A percentile compares a stretch with the other conserved stretches of the same genome.
These are phyloP conservation scores for Neurospora sp. DNA, from an alignment of 495 filamentous ascomycete genomes.

Conservation along the genomic window DNA sequence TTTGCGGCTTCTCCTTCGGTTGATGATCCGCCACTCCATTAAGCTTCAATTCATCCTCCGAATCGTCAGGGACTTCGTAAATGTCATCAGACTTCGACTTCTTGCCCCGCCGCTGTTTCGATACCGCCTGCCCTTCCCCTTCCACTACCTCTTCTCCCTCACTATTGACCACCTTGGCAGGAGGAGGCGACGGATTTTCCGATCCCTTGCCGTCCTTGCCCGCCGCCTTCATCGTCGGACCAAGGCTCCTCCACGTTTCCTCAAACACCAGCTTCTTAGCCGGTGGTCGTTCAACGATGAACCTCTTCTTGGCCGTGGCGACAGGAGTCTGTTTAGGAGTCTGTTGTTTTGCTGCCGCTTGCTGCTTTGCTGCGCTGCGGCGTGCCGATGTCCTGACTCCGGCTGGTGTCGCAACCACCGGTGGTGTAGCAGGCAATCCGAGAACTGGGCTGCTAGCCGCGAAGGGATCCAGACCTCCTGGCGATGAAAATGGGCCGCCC, in stretches of 20 bases:
- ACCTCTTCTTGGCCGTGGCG: neutral
- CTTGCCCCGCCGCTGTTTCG: neutral
- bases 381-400: neutral
- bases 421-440: neutral
- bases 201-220: neutral
- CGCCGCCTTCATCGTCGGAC: neutral
- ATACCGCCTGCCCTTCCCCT: neutral
- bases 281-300: neutral
- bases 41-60: conserved; percentile 22
- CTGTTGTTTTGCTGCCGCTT: neutral
- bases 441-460: neutral
- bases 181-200: neutral
- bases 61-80: conserved; percentile 35
- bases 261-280: neutral
- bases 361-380: neutral
- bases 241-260: neutral
- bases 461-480: neutral
- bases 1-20: neutral
- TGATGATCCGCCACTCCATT: neutral
- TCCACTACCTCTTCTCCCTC: neutral
- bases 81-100: conserved; percentile 13
- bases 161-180: neutral
- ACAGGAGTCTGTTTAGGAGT: neutral
- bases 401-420: neutral
- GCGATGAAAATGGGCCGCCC: neutral